These are phyloP conservation scores for Diaporthe longicolla DNA, from an alignment of 2,329 filamentous ascomycete species.

Conservation along the genomic window DNA sequence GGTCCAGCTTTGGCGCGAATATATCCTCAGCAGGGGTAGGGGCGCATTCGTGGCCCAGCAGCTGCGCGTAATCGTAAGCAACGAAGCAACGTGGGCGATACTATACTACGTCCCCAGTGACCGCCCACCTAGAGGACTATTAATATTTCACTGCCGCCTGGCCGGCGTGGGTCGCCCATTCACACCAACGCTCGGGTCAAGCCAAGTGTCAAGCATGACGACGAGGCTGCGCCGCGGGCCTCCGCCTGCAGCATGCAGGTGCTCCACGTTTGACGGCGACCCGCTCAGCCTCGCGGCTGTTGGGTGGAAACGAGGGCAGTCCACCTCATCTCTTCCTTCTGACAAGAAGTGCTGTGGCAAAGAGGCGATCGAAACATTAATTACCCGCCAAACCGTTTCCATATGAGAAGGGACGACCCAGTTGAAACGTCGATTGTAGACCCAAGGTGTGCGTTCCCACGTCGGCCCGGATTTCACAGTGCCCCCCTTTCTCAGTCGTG, in stretches of 20 bases:
- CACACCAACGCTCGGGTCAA: neutral
- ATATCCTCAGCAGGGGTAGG: neutral
- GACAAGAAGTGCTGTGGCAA: neutral
- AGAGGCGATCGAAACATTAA: constrained; percentile 24
- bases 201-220: constrained; percentile 31
- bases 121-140: constrained; percentile 5
- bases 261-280: constrained; percentile 29
- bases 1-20: neutral
- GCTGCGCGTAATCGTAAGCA: neutral
- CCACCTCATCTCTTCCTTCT: neutral
- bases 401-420: constrained; percentile 9
- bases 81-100: neutral
- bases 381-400: constrained; percentile 14
- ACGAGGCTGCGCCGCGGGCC: constrained; percentile 32
- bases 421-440: constrained; percentile 11
- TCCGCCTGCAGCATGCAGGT: constrained; percentile 19
- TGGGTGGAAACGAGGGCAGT: neutral
- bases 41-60: neutral
- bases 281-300: constrained; percentile 32
- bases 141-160: constrained; percentile 20
- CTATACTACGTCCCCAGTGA: neutral
- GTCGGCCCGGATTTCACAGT: constrained; percentile 5
- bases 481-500: neutral
- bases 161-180: neutral
- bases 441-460: constrained; percentile 6